Evolutionary conservation across 208 protist species (phyloP).

Genomic region (Crithidia fasciculata): DNA sequence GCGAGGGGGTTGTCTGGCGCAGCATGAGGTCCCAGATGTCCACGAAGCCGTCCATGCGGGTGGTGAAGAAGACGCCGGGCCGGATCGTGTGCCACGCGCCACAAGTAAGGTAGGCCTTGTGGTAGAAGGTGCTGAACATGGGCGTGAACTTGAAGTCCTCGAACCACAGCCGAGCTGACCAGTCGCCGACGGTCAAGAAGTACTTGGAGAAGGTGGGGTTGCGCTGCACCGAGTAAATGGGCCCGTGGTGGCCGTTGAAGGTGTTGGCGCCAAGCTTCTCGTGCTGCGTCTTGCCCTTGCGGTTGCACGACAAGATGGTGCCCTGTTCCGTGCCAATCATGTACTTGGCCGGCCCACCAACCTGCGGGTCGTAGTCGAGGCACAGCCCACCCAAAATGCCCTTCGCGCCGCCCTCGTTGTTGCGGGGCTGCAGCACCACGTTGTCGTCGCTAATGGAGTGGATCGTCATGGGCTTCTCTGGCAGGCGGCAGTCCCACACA

Average conservation of each 20-base stretch:
- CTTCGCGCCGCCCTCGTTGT: constrained; percentile 88
- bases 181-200: constrained; percentile 97
- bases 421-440: constrained; percentile 89
- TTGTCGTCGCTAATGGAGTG: constrained; percentile 81
- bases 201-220: constrained; percentile 96
- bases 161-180: constrained; percentile 96
- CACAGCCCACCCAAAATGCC: constrained; percentile 92
- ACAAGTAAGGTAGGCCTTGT: constrained; percentile 94
- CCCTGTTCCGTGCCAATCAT: constrained; percentile 97
- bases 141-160: constrained; percentile 96
- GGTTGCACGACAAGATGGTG: constrained; percentile 93
- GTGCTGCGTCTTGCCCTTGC: constrained; percentile 94
- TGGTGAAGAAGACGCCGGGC: constrained; percentile 96
- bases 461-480: constrained; percentile 92
- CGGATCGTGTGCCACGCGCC: constrained; percentile 94
- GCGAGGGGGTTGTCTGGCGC: constrained; percentile 92
- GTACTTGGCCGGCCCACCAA: constrained; percentile 95
- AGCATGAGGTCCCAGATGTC: constrained; percentile 97
- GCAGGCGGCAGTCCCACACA: constrained; percentile 96
- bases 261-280: constrained; percentile 94
- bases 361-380: constrained; percentile 95
- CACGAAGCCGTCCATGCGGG: constrained; percentile 96
- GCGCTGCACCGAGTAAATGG: constrained; percentile 95
- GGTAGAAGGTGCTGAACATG: constrained; percentile 96
- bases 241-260: constrained; percentile 96